phyloP scores from a whole-genome alignment of 2,329 filamentous ascomycete species.

The Aspergillus intermedius region DNA sequence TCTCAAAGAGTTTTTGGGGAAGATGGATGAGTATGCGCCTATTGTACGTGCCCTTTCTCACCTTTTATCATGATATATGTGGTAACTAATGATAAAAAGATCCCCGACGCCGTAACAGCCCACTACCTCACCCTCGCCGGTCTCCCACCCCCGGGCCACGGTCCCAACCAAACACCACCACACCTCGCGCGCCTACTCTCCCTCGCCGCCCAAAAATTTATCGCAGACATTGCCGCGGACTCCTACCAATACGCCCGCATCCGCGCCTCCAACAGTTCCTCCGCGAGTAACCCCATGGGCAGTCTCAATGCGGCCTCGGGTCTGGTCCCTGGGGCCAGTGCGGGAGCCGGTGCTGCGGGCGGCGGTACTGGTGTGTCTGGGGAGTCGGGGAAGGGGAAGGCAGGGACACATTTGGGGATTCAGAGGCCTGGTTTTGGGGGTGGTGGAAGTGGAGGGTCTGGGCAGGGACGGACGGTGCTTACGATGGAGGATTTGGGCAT shows the following conservation, averaged over 20 bases:
- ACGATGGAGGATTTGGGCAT: conserved; percentile 99
- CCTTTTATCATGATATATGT: not conserved
- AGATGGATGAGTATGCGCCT: conserved; percentile 97
- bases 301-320: conserved; percentile 64
- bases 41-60: conserved; percentile 58
- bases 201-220: conserved; percentile 97
- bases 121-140: conserved; percentile 97
- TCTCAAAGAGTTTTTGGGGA: conserved; percentile 82
- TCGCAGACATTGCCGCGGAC: conserved; percentile 93
- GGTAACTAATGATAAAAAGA: conserved; percentile 48
- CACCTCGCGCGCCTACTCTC: conserved; percentile 89
- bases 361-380: conserved; percentile 44
- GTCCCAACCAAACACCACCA: conserved; percentile 68
- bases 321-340: conserved; percentile 51
- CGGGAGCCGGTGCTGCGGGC: conserved; percentile 45
- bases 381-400: conserved; percentile 39
- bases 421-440: conserved; percentile 77
- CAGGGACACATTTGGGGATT: conserved; percentile 58
- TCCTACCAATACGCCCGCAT: conserved; percentile 97
- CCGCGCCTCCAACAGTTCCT: conserved; percentile 79
- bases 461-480: conserved; percentile 82
- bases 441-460: conserved; percentile 75
- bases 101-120: conserved; percentile 93
- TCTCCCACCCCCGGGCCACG: conserved; percentile 77
- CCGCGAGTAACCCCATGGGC: conserved; percentile 85